Percentiles rank a stretch among this genome's conserved stretches.
Evolutionary conservation across 1,139 yeast species (phyloP).

Genomic region (Pichia sp.): DNA sequence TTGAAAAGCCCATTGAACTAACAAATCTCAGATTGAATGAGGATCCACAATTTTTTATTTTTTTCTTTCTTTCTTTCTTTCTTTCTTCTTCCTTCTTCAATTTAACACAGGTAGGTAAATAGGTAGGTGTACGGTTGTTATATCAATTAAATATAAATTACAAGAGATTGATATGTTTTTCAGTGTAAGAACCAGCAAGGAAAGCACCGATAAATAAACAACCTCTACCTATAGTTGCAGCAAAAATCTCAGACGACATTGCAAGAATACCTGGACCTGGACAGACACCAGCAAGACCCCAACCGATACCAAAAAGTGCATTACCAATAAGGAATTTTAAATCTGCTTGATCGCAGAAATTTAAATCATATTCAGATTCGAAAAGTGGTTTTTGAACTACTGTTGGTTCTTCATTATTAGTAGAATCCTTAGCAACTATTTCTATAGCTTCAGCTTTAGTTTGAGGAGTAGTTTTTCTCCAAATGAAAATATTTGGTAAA

Average conservation of each 20-base stretch:
- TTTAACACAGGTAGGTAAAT: no score
- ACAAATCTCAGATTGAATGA: no score
- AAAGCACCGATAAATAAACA: conserved; percentile 12
- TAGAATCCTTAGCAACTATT: neutral
- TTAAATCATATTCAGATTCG: conserved; percentile 18
- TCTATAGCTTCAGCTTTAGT: conserved; percentile 2
- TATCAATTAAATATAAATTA: neutral
- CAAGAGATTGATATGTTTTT: conserved; percentile 1
- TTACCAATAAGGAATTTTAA: conserved; percentile 34
- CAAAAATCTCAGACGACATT: conserved; percentile 11
- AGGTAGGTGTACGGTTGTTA: conserved; percentile 2
- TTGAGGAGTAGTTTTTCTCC: conserved; percentile 24
- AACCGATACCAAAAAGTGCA: conserved; percentile 39
- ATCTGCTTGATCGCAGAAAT: conserved; percentile 22
- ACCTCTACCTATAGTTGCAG: conserved; percentile 16
- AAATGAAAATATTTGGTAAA: conserved; percentile 35
- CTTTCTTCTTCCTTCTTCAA: no score
- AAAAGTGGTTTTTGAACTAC: conserved; percentile 23
- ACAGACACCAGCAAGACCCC: conserved; percentile 43
- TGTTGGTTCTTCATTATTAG: neutral
- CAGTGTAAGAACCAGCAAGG: conserved; percentile 4
- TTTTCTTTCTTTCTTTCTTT: no score
- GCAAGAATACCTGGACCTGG: conserved; percentile 40
- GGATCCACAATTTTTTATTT: no score
- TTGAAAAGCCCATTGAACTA: no score